Evolutionary conservation across 805 yeast species (phyloP), one percentile per base, ranked within the genome.

Genomic region (Pichia cephalocereana): DNA sequence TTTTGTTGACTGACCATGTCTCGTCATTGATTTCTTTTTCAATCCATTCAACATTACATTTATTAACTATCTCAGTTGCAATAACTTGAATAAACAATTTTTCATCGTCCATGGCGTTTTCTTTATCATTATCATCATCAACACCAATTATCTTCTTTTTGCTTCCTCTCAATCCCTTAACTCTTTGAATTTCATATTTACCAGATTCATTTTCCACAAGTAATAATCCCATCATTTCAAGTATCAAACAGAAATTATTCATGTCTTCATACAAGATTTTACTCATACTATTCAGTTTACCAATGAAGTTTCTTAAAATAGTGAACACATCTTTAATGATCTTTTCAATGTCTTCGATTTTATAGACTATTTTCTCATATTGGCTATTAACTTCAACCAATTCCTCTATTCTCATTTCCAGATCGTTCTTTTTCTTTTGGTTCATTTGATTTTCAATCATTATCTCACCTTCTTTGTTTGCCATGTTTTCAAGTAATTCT

Each of bases 191-290:
- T 45, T 72, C 73, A 40, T 72, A 68, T 10, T 64, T 68, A 28
- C 52, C 68, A 11, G 61, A 57, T 27, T 53, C 68, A 12, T 62
- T 57, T 8, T 55, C 51, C 2, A 76, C 70, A 43, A 86, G 71
- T 37, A 88, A 71, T 43, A 89, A 69, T 0, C 97, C 96, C 71
- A 89, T 80, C 4, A 83, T 73, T 58, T 86, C 95, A 32, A 86
- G 67, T 4, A 83, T 66, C 43, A 75, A 68, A 49, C 90, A 82
- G 41, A 73, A 71, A 5, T 68, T 75, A 6, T 71, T 58, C 49
- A 81, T 60, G 41, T 72, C 65, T n/a, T 58, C 56, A 50, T 64
- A 66, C 0, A 62, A 43, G 28, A 52, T 56, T 38, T 68, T 70
- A 44, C 75, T 69, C 47, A 79, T 53, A 42, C 71, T 76, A 42